A percentile compares a stretch with the other conserved stretches of the same genome.
These are phyloP conservation scores for Lichtheimia ramosa DNA, from an alignment of 371 early-diverging fungal genomes.

Conservation along the genomic window DNA sequence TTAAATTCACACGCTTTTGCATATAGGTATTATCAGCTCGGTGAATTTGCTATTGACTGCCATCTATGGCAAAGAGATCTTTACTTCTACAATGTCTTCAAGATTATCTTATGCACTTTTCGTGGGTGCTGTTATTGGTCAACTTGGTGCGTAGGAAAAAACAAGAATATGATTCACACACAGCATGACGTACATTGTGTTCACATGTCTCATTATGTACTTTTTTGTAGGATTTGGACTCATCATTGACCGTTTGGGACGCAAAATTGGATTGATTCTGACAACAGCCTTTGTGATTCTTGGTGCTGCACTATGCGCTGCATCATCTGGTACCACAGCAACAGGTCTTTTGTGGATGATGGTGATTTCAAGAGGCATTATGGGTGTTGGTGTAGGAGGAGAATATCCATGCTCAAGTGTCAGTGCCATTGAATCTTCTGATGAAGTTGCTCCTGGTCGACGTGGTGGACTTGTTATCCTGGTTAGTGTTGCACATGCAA, in stretches of 20 bases:
- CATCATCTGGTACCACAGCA: conserved; percentile 29
- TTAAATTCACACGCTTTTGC: not conserved
- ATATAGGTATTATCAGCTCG: conserved; percentile 28
- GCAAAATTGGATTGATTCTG: conserved; percentile 39
- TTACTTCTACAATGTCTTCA: conserved; percentile 31
- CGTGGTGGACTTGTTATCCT: conserved; percentile 58
- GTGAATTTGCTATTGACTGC: conserved; percentile 30
- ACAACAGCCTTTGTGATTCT: conserved; percentile 40
- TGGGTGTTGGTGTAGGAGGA: conserved; percentile 33
- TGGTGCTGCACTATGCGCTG: conserved; percentile 47
- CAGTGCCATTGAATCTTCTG: conserved; percentile 61
- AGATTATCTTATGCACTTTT: conserved; percentile 45
- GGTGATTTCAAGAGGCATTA: conserved; percentile 59
- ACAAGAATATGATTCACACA: no score
- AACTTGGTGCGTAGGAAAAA: conserved; percentile 30
- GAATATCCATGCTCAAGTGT: conserved; percentile 60
- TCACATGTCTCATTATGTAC: not conserved
- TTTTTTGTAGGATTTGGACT: conserved; percentile 27
- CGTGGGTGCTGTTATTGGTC: conserved; percentile 49
- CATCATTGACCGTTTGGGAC: conserved; percentile 42
- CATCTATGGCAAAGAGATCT: conserved; percentile 37
- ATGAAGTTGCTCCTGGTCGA: conserved; percentile 51
- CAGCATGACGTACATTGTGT: no score
- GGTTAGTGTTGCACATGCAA: conserved; percentile 24
- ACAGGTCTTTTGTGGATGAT: conserved; percentile 60